Conservation (phyloP, 352 stramenopile species). For the Globisporangium echinulatum region DNA sequence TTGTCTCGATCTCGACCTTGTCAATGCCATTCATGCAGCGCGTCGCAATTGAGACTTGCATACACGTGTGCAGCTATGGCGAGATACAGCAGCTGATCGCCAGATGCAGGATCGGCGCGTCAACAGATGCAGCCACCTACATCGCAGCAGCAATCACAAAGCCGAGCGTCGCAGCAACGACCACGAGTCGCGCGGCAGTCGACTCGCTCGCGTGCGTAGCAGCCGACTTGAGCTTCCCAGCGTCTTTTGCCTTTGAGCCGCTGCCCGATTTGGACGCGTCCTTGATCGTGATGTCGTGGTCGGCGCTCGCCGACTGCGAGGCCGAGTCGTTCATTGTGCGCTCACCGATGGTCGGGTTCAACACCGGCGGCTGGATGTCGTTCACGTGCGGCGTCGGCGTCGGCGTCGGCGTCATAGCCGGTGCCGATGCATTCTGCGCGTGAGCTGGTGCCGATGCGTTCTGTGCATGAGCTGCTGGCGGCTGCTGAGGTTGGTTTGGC, state of each 20-base stretch:
- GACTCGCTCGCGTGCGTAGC: background rate
- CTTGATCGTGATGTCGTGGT: background rate
- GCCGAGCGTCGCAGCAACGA: background rate
- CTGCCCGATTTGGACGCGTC: background rate
- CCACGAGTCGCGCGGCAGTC: background rate
- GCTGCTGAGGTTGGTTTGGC: background rate
- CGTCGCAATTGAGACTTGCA: background rate
- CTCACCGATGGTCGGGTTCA: background rate
- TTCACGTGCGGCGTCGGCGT: constrained; percentile 1
- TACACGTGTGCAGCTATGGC: too few relatives aligned
- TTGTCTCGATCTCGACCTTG: too few relatives aligned
- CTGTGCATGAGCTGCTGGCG: background rate
- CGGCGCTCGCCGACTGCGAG: background rate
- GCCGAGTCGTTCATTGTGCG: background rate
- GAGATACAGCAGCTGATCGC: background rate
- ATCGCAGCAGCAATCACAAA: background rate
- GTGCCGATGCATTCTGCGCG: background rate
- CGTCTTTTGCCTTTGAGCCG: background rate
- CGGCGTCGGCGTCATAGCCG: background rate
- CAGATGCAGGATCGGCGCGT: too few relatives aligned
- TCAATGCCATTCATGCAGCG: background rate
- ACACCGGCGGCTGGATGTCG: background rate
- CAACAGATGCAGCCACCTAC: background rate
- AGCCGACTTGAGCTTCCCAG: background rate
- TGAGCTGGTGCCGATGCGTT: too few relatives aligned